Evolutionary conservation across 164 flowering plant genomes (phyloP), one percentile per base, ranked within the genome.

Genomic region (Piper betle): DNA sequence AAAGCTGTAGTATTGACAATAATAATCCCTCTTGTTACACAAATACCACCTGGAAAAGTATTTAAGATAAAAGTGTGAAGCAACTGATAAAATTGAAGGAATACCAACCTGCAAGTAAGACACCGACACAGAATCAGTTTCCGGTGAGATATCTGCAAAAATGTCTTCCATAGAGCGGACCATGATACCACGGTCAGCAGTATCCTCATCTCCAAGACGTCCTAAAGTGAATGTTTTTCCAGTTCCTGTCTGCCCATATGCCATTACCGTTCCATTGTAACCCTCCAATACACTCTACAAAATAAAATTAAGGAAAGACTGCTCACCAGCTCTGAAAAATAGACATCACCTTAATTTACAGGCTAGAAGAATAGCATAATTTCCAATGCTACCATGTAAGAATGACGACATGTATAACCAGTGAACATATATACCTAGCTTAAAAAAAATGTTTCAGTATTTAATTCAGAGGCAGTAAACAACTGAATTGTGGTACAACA

Each of bases 191-290:
- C 98, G 96, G 64, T 77, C 84, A 65, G 97, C 82, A 8, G 84
- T 81, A 59, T 93, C 98, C 73, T 84, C 92, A 65, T 90, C 97
- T 56, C 98, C 98, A 63, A 93, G 87, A 39, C 80, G 82, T 65
- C 98, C 98, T 61, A 93, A 87, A n/a, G 98, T 93, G 66, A 81
- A 90, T 25, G 99, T 93, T 78, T 93, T 93, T 33, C 97, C 99
- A 15, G 97, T 93, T 58, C 97, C 99, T 57, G 99, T 93, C 68
- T 93, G 97, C 54, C 99, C 97, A 78, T 90, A 93, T 48, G 98
- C 98, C 98, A 93, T 93, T 39, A 93, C 80, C 5, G 98, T 93
- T 57, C 98, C 98, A 79, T 93, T 93, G 74, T 89, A 93, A 61
- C 98, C 98, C 66, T 84, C 92, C 71, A 93, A 71, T 64, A 93